These are phyloP conservation scores for Suillus lakei DNA, from an alignment of 768 basidiomycete species.

Conservation along the genomic window DNA sequence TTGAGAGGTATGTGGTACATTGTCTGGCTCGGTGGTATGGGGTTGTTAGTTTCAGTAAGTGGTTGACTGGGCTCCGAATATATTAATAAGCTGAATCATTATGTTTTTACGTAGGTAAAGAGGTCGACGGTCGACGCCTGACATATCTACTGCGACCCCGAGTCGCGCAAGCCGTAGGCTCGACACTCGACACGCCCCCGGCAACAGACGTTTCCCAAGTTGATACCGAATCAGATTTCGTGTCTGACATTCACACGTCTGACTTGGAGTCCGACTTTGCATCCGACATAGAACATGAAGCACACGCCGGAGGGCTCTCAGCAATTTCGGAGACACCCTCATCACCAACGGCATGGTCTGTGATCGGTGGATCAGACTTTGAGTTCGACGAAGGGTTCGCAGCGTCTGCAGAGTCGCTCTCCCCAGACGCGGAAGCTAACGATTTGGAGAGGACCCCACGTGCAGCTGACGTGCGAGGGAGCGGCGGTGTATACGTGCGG, in stretches of 20 bases:
- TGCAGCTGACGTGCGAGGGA: not conserved
- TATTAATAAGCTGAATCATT: not conserved
- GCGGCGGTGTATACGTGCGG: conserved; percentile 23
- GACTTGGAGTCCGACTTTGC: conserved; percentile 43
- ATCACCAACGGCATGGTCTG: conserved; percentile 43
- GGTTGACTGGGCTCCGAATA: not conserved
- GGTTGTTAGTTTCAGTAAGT: conserved; percentile 81
- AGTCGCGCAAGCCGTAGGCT: conserved; percentile 55
- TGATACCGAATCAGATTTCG: conserved; percentile 56
- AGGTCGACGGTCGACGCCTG: conserved; percentile 59
- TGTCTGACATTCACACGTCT: conserved; percentile 56
- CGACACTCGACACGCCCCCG: conserved; percentile 70
- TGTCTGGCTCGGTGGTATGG: conserved; percentile 82
- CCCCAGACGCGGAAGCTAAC: conserved; percentile 33
- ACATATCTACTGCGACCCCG: conserved; percentile 86
- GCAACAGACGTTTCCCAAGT: conserved; percentile 63
- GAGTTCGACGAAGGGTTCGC: conserved; percentile 38
- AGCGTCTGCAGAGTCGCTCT: conserved; percentile 39
- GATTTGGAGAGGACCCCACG: conserved; percentile 2
- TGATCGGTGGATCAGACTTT: conserved; percentile 36
- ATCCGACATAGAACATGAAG: conserved; percentile 30
- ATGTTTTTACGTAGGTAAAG: conserved; percentile 39
- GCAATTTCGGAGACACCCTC: conserved; percentile 34
- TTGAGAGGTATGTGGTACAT: conserved; percentile 82
- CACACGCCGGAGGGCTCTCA: conserved; percentile 21